A percentile compares a stretch with the other conserved stretches of the same genome.
phyloP scores from a whole-genome alignment of 306 rosid species.

The Neltuma alba region DNA sequence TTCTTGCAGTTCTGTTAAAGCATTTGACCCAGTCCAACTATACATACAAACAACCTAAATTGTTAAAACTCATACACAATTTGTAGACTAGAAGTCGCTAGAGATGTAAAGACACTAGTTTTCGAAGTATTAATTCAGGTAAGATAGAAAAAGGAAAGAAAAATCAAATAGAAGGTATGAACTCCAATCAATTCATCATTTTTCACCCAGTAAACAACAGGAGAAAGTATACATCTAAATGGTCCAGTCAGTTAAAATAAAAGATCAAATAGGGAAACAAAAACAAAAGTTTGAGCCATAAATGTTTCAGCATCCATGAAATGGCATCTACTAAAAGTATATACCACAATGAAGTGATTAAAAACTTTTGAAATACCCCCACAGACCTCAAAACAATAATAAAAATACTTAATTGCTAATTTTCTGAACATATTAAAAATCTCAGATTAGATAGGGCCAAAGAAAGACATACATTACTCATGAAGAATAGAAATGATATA shows the following conservation, averaged over 20 bases:
- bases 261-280: neutral
- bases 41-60: conserved; percentile 29
- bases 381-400: conserved; percentile 7
- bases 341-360: neutral
- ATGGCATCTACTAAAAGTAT: neutral
- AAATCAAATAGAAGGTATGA: conserved; percentile 4
- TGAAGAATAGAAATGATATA: conserved; percentile 15
- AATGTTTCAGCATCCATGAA: neutral
- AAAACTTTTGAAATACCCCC: neutral
- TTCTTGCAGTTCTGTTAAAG: conserved; percentile 82
- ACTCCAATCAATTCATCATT: conserved; percentile 26
- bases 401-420: neutral
- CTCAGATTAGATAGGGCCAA: neutral
- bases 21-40: conserved; percentile 95
- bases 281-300: neutral
- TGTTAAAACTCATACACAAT: conserved; percentile 26
- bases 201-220: neutral
- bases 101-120: conserved; percentile 11
- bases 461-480: neutral
- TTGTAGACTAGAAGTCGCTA: conserved; percentile 15
- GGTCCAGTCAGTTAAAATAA: neutral
- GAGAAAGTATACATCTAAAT: conserved; percentile 13
- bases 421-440: conserved; percentile 21
- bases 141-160: conserved; percentile 1
- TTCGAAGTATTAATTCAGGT: conserved; percentile 25